Evolutionary conservation across 2,329 filamentous ascomycete species (phyloP).

Genomic region (Zymoseptoria tritici): DNA sequence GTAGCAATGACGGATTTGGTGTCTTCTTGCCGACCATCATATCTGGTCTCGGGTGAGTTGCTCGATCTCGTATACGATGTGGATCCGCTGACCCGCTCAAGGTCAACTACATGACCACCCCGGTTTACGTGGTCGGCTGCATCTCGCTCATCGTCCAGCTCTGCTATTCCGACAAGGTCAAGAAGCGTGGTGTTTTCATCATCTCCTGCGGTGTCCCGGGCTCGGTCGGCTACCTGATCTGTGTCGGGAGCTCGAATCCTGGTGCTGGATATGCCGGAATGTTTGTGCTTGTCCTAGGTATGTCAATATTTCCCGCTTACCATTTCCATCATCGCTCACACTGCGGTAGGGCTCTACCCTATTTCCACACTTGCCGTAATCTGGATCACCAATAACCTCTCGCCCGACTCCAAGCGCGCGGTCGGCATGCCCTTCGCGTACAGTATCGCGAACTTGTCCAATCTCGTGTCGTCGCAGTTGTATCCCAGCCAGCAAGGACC

Average conservation of each 20-base stretch:
- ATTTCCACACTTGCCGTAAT: constrained; percentile 23
- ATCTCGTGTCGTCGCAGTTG: constrained; percentile 28
- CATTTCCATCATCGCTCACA: not conserved
- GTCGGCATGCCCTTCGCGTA: constrained; percentile 27
- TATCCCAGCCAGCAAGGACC: constrained; percentile 29
- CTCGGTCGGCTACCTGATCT: constrained; percentile 30
- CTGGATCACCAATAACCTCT: constrained; percentile 31
- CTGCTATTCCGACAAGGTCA: constrained; percentile 29
- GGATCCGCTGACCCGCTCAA: constrained; percentile 6
- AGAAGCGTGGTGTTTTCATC: constrained; percentile 27
- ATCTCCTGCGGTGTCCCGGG: constrained; percentile 26
- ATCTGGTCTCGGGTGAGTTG: constrained; percentile 26
- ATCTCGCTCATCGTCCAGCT: constrained; percentile 20
- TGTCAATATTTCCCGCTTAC: not conserved
- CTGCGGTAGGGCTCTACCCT: constrained; percentile 18
- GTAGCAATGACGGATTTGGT: constrained; percentile 31
- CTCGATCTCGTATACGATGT: not conserved
- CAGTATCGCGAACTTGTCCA: constrained; percentile 27
- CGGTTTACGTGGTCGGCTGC: constrained; percentile 29
- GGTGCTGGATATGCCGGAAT: constrained; percentile 31
- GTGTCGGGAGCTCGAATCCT: constrained; percentile 23
- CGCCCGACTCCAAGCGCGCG: constrained; percentile 30
- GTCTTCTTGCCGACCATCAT: constrained; percentile 33
- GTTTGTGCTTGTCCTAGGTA: constrained; percentile 25
- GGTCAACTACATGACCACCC: constrained; percentile 27